Evolutionary conservation across 306 rosid species (phyloP).

Genomic region (Mimosa bimucronata): DNA sequence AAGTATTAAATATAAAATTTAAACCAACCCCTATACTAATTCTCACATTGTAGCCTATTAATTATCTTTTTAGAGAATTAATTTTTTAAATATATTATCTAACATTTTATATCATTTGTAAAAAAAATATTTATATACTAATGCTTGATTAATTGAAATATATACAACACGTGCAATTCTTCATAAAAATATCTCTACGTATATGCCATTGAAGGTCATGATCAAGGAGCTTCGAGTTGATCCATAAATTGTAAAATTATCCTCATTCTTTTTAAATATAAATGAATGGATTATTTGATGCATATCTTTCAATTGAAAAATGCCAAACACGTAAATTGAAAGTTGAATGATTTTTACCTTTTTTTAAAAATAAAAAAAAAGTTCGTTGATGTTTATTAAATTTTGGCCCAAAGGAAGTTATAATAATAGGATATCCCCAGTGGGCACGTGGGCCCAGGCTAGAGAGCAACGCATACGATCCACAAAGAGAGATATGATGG

Average conservation of each 20-base stretch:
- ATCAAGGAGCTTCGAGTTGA: background rate
- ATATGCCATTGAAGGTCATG: background rate
- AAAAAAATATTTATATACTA: too few species aligned
- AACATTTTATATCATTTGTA: background rate
- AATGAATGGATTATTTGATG: background rate
- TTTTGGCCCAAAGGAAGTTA: background rate
- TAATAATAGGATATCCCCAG: background rate
- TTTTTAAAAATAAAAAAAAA: too few species aligned
- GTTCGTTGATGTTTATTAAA: background rate
- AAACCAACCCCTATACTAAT: too few species aligned
- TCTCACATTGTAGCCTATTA: too few species aligned
- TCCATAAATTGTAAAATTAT: background rate
- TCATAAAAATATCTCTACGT: background rate
- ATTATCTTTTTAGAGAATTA: background rate
- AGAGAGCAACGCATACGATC: background rate
- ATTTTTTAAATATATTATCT: background rate
- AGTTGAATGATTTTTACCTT: too few species aligned
- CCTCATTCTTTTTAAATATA: background rate
- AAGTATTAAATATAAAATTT: too few species aligned
- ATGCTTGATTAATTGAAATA: background rate
- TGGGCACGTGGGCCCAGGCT: background rate
- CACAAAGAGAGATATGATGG: background rate
- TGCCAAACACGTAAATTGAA: background rate
- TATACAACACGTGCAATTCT: background rate
- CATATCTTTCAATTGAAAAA: constrained; percentile 4